Evolutionary conservation across 345 rosid genomes (phyloP).

Genomic region (Salix suchowensis): DNA sequence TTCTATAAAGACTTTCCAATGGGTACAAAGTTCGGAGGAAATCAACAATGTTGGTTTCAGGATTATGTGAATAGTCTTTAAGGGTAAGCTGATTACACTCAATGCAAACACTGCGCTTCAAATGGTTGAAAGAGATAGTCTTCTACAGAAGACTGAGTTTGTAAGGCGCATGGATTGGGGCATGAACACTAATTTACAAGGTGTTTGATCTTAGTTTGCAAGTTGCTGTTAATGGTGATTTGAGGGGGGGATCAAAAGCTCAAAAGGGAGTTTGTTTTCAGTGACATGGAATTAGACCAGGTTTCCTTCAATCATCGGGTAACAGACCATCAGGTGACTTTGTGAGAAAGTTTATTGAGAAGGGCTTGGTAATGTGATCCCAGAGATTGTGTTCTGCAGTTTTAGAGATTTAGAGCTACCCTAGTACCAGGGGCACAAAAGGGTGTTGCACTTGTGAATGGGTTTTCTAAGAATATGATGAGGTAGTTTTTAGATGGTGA

Average conservation of each 20-base stretch:
- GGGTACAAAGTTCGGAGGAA: too few relatives aligned
- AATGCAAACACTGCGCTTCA: slow-evolving; percentile 38
- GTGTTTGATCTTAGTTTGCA: slow-evolving; percentile 49
- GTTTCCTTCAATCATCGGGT: slow-evolving; percentile 41
- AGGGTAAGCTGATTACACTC: slow-evolving; percentile 56
- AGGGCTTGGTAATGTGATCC: slow-evolving; percentile 46
- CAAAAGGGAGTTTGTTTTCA: slow-evolving; percentile 53
- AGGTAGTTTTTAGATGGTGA: slow-evolving; percentile 45
- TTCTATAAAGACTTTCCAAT: too few relatives aligned
- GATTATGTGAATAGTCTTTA: slow-evolving; percentile 57
- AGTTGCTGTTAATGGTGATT: slow-evolving; percentile 39
- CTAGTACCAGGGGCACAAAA: slow-evolving; percentile 37
- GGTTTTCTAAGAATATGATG: slow-evolving; percentile 60
- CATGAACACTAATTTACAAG: slow-evolving; percentile 33
- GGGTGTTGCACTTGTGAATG: slow-evolving; percentile 58
- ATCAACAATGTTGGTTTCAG: slow-evolving; percentile 38
- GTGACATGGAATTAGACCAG: slow-evolving; percentile 62
- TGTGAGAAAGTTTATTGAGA: slow-evolving; percentile 33
- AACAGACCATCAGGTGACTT: slow-evolving; percentile 45
- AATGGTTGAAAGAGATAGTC: slow-evolving; percentile 12
- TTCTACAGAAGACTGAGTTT: slow-evolving; percentile 30
- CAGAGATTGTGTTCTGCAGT: slow-evolving; percentile 66
- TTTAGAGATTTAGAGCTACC: slow-evolving; percentile 43
- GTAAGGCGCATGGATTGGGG: slow-evolving; percentile 37
- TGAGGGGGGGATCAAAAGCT: slow-evolving; percentile 53